Evolutionary conservation across 2,329 filamentous ascomycete species (phyloP), one percentile per base, ranked within the genome.

Genomic region (Rutstroemia sp.): DNA sequence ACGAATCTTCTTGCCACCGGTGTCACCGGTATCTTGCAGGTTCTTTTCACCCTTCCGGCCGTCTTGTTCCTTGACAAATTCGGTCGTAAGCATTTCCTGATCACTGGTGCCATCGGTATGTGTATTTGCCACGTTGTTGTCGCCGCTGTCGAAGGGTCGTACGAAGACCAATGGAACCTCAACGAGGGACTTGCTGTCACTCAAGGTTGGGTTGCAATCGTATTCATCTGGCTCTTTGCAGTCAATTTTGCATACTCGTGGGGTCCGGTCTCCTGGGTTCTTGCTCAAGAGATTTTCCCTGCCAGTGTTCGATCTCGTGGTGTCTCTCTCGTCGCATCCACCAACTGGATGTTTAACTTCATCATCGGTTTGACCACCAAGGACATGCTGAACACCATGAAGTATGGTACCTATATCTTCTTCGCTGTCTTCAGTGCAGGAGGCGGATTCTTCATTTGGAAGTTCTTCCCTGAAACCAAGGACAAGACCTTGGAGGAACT

Each of bases 11-110:
- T 88, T 1, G 85, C 85, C 0, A 87, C 85, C 0, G 86, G 85
- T 4, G 85, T 88, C 0, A 83, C 86, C 5, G 85, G 85, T 5
- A 82, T 88, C 46, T 79, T 82, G 58, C 85, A 86, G 78, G 83
- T 86, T 60, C 62, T 87, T 57, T 78, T 79, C 21, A 87, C 85
- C 0, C 78, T 87, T 34, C 83, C 83, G 0, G 79, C 82, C 0
- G 81, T 87, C 2, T 71, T 86, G 5, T 87, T 78, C 67, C 79
- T 87, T 52, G 85, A 88, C 65, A 78, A 79, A n/a, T 72, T 82
- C 6, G 85, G 84, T 3, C 77, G 84, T 12, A 84, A 82, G 63
- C 79, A 81, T 0, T 76, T 85, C 1, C 73, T 87, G 1, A 76
- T 79, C 4, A 71, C 80, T 16, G 85, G 87, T 16, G 85, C 83